Conservation (phyloP, 1,284 basidiomycete species). For the Ustanciosporium gigantosporum region DNA sequence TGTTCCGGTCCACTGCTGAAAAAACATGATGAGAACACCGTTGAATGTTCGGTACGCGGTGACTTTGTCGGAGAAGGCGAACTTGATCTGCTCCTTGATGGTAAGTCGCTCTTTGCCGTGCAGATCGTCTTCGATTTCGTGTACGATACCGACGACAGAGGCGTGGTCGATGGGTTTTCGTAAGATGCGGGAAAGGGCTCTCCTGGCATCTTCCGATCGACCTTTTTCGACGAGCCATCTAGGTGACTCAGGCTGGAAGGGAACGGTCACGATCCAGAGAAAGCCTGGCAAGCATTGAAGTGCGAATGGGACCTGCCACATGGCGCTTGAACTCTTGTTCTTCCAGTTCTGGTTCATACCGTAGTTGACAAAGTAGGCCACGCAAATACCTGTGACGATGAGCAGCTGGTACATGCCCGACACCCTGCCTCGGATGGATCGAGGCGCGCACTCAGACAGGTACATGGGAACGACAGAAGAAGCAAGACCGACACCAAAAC, state of each 20-base stretch:
- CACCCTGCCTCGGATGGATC: slow-evolving; percentile 59
- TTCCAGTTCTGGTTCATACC: slow-evolving; percentile 25
- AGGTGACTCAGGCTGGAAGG: slow-evolving; percentile 53
- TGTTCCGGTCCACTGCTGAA: slow-evolving; percentile 48
- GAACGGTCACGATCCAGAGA: slow-evolving; percentile 44
- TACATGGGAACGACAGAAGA: slow-evolving; percentile 56
- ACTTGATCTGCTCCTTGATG: slow-evolving; percentile 60
- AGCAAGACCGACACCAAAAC: slow-evolving; percentile 32
- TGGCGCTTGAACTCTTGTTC: slow-evolving; percentile 19
- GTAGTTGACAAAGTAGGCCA: slow-evolving; percentile 40
- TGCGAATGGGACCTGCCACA: slow-evolving; percentile 56
- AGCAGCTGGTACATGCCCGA: slow-evolving; percentile 63
- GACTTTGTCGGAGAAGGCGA: slow-evolving; percentile 61
- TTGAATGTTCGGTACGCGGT: slow-evolving; percentile 58
- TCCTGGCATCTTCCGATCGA: slow-evolving; percentile 15
- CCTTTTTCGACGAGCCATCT: slow-evolving; percentile 52
- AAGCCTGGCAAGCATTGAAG: slow-evolving; percentile 55
- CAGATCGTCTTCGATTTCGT: slow-evolving; percentile 35
- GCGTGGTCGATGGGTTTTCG: slow-evolving; percentile 7
- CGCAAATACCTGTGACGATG: slow-evolving; percentile 51
- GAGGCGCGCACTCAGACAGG: slow-evolving; percentile 53
- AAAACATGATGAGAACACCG: slow-evolving; percentile 46
- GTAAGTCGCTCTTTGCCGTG: slow-evolving; percentile 49
- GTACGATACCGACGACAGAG: slow-evolving; percentile 16
- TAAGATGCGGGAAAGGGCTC: slow-evolving; percentile 23